A percentile compares a stretch with the other conserved stretches of the same genome.
Evolutionary conservation across 148 eudicot species (phyloP).

Genomic region (Rhododendron molle): DNA sequence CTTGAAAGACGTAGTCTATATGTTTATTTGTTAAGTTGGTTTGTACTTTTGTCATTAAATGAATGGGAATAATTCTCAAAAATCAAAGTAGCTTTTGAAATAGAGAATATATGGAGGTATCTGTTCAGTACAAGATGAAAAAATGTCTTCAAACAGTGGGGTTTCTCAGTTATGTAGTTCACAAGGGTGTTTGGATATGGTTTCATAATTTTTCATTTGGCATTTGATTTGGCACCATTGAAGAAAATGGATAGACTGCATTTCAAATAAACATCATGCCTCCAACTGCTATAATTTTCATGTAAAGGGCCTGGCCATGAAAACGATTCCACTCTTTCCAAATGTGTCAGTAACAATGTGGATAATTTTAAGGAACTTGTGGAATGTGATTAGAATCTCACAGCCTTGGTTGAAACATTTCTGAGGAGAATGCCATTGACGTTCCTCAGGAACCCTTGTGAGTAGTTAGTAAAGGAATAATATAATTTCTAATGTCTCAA

Average conservation of each 20-base stretch:
- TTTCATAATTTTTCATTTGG: neutral
- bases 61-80: neutral
- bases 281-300: neutral
- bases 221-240: neutral
- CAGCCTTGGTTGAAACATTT: neutral
- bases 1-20: neutral
- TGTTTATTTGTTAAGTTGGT: neutral
- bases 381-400: neutral
- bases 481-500: neutral
- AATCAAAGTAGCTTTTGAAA: neutral
- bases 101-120: neutral
- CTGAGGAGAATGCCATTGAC: neutral
- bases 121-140: neutral
- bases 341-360: neutral
- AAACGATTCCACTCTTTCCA: neutral
- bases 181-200: neutral
- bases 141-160: neutral
- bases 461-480: neutral
- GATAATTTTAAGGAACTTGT: neutral
- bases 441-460: neutral
- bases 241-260: neutral
- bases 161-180: neutral
- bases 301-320: too few relatives aligned
- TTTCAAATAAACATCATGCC: neutral
- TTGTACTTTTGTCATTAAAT: neutral